Evolutionary conservation across 2,329 filamentous ascomycete species (phyloP), one percentile per base, ranked within the genome.

Genomic region (Apiospora hydei): DNA sequence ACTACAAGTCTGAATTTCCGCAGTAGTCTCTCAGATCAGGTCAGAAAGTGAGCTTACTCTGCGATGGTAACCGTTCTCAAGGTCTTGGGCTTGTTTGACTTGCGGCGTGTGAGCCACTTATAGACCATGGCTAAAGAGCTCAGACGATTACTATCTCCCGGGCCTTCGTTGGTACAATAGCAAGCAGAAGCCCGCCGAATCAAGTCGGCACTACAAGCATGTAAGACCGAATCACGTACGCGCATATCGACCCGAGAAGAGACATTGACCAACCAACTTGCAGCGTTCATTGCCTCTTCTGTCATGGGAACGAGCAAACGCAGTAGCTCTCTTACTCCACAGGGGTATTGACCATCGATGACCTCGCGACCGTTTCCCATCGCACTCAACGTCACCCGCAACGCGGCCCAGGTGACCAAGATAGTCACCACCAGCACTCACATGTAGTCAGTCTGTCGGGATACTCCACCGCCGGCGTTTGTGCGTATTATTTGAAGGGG

Each of bases 251-350:
- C 5, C 34, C 3, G 46, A 41, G 41, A 41, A 24, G n/a, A 49
- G 21, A 49, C 18, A 49, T 21, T 5, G 24, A 6, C 18, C 24
- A 3, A 21, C 46, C 46, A 49, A n/a, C 21, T 24, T 49, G 49
- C 49, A 86, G 84, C 57, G 90, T 88, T 74, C 88, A 90, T 75
- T 91, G 88, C 75, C 83, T 91, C 0, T 89, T 87, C 75, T 91
- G 88, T 78, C 84, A 90, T 74, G 89, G 89, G 4, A 91, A 84
- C 76, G 89, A 91, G 74, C 86, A 90, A 69, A n/a, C 83, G 85
- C 16, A 87, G 86, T 1, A 77, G 79, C 4, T 75, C 80, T n/a
- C n/a, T n/a, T n/a, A n/a, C 0, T 84, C 85, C 0, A 83, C 83
- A 0, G 88, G 86, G 0, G 76, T 89, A 5, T 81, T 90, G 1